Evolutionary conservation across 306 rosid genomes (phyloP), one percentile per base, ranked within the genome.

Genomic region (Begonia fuchsioides): DNA sequence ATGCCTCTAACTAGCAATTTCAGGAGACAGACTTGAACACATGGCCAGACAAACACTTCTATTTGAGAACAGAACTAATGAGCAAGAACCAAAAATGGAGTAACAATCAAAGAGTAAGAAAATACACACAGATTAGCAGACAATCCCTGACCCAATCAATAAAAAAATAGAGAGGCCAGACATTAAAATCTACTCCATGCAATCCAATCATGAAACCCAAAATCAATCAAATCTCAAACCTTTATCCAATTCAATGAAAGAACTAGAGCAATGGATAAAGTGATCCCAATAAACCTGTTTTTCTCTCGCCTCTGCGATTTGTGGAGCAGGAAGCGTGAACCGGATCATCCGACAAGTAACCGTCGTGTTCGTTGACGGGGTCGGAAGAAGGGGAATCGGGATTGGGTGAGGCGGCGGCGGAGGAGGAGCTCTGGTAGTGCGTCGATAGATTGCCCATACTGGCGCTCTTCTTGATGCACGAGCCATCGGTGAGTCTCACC

Each of bases 331-430:
- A 90, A 10, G 95, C 98, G 13, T 92, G 93, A 43, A 90, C 98
- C 39, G 82, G 85, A 52, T 90, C 98, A 72, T 90, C 98, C 0
- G 98, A 90, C 38, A 94, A 94, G 18, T 90, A 90, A 8, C 98
- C 98, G 35, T 79, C 98, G 1, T 78, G 82, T 0, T 66, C 76
- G 32, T 90, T 94, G 39, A 81, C 98, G 2, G 82, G 87, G 1
- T 70, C 68, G 17, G 85, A 94, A 0, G 85, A 92, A 0, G 98
- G 96, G 1, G 98, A 90, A 14, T 67, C 83, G 32, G 95, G 96
- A 17, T 60, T 41, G n/a, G 45, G 45, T 3, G 12, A n/a, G 6
- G 45, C 45, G 14, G 45, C 62, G 14, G 68, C 47, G 0, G 50
- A 46, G 5, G 82, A 43, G 0, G 87, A 73, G 15, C 85, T 60